Percentiles rank a stretch among this genome's conserved stretches.
phyloP scores from a whole-genome alignment of 768 basidiomycete species.

The Agaricus subrufescens region DNA sequence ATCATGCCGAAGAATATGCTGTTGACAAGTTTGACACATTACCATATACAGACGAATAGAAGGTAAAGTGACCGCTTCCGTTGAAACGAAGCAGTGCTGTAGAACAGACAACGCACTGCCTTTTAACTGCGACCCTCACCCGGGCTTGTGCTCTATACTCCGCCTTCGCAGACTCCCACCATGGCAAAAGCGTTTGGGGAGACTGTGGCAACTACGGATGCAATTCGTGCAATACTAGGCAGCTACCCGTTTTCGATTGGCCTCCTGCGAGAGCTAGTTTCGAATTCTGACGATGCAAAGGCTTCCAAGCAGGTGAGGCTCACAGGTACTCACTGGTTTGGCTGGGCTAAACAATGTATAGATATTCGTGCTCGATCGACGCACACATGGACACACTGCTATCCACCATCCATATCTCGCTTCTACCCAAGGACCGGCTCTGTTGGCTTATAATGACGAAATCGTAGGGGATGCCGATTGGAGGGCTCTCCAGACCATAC shows the following conservation, averaged over 20 bases:
- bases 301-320: conserved; percentile 37
- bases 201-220: conserved; percentile 16
- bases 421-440: conserved; percentile 36
- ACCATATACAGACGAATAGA: no score
- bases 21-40: no score
- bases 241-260: conserved; percentile 43
- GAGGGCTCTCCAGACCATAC: conserved; percentile 35
- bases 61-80: no score
- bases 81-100: no score
- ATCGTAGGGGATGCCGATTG: conserved; percentile 38
- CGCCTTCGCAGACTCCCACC: not conserved
- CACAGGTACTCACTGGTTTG: no score
- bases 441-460: conserved; percentile 44
- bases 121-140: not conserved
- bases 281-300: conserved; percentile 49
- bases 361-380: conserved; percentile 38
- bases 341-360: conserved; percentile 12
- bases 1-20: no score
- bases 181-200: conserved; percentile 13
- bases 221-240: conserved; percentile 29
- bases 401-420: conserved; percentile 24
- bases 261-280: conserved; percentile 38
- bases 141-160: no score
- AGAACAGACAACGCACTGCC: not conserved
- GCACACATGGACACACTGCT: conserved; percentile 19